These are phyloP conservation scores for Berkeleyomyces basicola DNA, from an alignment of 2,329 filamentous ascomycete genomes.

Conservation along the genomic window DNA sequence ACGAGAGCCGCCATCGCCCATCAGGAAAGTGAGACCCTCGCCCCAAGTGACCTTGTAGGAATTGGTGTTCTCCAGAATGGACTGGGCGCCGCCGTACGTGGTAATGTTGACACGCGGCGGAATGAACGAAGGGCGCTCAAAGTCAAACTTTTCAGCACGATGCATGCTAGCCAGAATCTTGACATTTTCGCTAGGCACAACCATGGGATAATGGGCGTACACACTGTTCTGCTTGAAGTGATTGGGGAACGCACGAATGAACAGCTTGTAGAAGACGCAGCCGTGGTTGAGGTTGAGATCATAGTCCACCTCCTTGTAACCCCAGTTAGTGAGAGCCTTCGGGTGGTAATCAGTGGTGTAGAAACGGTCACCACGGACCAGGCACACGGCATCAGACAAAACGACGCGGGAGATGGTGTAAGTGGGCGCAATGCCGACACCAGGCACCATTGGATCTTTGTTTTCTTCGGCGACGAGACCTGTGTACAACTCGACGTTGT, in stretches of 20 bases:
- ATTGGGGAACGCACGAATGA: conserved; percentile 57
- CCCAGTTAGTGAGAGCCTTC: conserved; percentile 66
- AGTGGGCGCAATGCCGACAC: conserved; percentile 57
- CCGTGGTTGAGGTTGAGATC: conserved; percentile 63
- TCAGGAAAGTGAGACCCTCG: conserved; percentile 43
- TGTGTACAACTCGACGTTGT: conserved; percentile 66
- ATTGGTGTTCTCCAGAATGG: conserved; percentile 42
- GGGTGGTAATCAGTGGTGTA: conserved; percentile 67
- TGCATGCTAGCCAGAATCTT: conserved; percentile 52
- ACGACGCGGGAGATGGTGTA: conserved; percentile 66
- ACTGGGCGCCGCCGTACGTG: conserved; percentile 43
- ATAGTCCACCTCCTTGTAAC: conserved; percentile 56
- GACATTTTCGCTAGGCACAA: conserved; percentile 52
- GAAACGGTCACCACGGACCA: conserved; percentile 62
- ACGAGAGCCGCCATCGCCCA: conserved; percentile 35
- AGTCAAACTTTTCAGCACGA: conserved; percentile 53
- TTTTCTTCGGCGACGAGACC: conserved; percentile 61
- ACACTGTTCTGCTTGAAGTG: conserved; percentile 65
- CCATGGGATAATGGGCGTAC: conserved; percentile 65
- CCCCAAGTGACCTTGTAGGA: conserved; percentile 52
- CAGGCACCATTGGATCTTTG: conserved; percentile 56
- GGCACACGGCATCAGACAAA: conserved; percentile 60
- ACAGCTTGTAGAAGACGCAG: conserved; percentile 72
- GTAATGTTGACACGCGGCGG: conserved; percentile 37
- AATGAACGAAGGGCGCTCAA: conserved; percentile 39